Evolutionary conservation across 2,329 filamentous ascomycete species (phyloP).

Genomic region (Neobulgaria alba): DNA sequence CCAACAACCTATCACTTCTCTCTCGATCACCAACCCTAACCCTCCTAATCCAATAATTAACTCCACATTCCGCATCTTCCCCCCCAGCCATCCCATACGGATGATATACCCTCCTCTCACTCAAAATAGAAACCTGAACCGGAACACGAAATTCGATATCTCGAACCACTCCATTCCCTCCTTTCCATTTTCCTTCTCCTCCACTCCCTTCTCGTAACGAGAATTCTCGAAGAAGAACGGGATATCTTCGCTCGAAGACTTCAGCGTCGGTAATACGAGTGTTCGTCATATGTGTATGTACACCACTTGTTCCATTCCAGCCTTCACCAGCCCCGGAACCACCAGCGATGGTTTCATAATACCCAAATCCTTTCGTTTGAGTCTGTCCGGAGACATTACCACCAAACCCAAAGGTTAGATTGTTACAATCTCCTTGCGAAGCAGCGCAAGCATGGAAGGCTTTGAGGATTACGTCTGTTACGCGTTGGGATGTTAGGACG

Average conservation of each 20-base stretch:
- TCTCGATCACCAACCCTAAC: slow-evolving; percentile 50
- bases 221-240: slow-evolving; percentile 65
- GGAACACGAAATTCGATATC: slow-evolving; percentile 78
- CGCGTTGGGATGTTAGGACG: slow-evolving; percentile 69
- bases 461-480: slow-evolving; percentile 75
- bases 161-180: slow-evolving; percentile 69
- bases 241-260: slow-evolving; percentile 69
- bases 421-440: slow-evolving; percentile 74
- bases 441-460: slow-evolving; percentile 75
- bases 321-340: slow-evolving; percentile 64
- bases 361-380: slow-evolving; percentile 69
- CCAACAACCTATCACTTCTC: slow-evolving; percentile 32
- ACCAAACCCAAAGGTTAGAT: slow-evolving; percentile 76
- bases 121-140: slow-evolving; percentile 70
- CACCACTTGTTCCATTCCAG: slow-evolving; percentile 57
- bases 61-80: slow-evolving; percentile 65
- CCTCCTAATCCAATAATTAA: slow-evolving; percentile 81
- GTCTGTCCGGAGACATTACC: slow-evolving; percentile 51
- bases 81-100: slow-evolving; percentile 83
- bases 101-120: slow-evolving; percentile 64
- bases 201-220: slow-evolving; percentile 53
- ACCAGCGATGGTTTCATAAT: slow-evolving; percentile 79
- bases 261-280: slow-evolving; percentile 76
- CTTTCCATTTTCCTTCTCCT: slow-evolving; percentile 55
- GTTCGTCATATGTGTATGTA: slow-evolving; percentile 77